Conservation (phyloP, 2,329 filamentous ascomycete species). For the Epichloe bromicola region DNA sequence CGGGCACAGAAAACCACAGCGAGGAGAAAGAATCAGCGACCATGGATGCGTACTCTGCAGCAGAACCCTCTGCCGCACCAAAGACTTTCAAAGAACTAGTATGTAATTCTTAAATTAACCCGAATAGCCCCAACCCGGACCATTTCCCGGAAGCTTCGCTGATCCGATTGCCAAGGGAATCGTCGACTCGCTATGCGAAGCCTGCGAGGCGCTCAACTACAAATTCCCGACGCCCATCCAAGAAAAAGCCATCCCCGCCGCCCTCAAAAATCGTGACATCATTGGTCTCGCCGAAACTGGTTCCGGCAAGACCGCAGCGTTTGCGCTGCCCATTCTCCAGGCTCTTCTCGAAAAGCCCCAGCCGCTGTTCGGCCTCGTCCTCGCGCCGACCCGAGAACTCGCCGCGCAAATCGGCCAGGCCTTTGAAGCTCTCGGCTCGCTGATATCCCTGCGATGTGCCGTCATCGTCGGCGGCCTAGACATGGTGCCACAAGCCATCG, state of each 20-base stretch:
- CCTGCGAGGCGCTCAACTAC: slow-evolving; percentile 71
- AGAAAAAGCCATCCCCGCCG: slow-evolving; percentile 66
- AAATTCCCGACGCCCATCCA: slow-evolving; percentile 84
- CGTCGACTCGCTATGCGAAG: slow-evolving; percentile 77
- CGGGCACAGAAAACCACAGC: slow-evolving; percentile 5
- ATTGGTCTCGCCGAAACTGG: slow-evolving; percentile 94
- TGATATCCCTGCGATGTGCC: slow-evolving; percentile 77
- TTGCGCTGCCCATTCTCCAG: slow-evolving; percentile 85
- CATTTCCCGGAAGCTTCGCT: background rate
- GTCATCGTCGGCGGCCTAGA: slow-evolving; percentile 90
- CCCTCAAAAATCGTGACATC: slow-evolving; percentile 69
- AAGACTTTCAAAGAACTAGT: slow-evolving; percentile 58
- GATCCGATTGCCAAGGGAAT: slow-evolving; percentile 45
- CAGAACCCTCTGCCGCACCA: slow-evolving; percentile 19
- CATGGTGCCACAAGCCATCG: slow-evolving; percentile 84
- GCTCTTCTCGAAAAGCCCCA: slow-evolving; percentile 80
- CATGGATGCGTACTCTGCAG: slow-evolving; percentile 19
- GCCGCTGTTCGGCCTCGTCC: slow-evolving; percentile 72
- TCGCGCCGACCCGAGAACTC: slow-evolving; percentile 87
- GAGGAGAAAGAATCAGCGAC: slow-evolving; percentile 21
- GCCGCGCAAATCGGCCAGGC: slow-evolving; percentile 82
- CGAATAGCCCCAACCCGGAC: background rate
- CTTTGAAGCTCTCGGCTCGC: slow-evolving; percentile 75
- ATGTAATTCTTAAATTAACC: slow-evolving; percentile 7
- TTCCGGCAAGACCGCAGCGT: slow-evolving; percentile 90